phyloP scores from a whole-genome alignment of 2,329 filamentous ascomycete species.

The Apiospora kogelbergensis region DNA sequence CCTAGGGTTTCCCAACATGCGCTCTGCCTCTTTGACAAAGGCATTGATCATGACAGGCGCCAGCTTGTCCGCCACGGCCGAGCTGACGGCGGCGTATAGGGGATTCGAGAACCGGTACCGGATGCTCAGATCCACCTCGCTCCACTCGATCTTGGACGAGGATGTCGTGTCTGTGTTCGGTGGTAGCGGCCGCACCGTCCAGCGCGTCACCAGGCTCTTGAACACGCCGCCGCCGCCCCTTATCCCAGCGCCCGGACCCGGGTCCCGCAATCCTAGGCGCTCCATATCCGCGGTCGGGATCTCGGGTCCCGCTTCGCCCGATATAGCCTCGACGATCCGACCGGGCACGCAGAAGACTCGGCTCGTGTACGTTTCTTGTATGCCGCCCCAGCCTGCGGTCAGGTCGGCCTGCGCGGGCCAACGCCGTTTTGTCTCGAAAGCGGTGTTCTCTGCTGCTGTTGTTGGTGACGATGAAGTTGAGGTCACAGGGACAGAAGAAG shows the following conservation, averaged over 20 bases:
- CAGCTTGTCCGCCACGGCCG: constrained; percentile 79
- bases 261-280: constrained; percentile 24
- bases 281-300: constrained; percentile 36
- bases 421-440: constrained; percentile 32
- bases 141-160: constrained; percentile 44
- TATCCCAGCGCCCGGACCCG: constrained; percentile 4
- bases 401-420: constrained; percentile 78
- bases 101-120: constrained; percentile 86
- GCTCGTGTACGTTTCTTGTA: constrained; percentile 82
- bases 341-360: constrained; percentile 75
- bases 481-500: neutral
- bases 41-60: constrained; percentile 89
- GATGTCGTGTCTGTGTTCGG: constrained; percentile 29
- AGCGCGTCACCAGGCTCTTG: constrained; percentile 67
- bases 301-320: constrained; percentile 54
- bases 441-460: neutral
- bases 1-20: constrained; percentile 44
- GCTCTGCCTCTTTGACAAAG: constrained; percentile 78
- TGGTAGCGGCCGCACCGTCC: constrained; percentile 57
- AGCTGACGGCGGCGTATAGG: constrained; percentile 80
- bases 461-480: constrained; percentile 13
- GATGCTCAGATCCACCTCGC: constrained; percentile 74
- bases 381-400: constrained; percentile 79
- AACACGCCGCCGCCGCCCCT: constrained; percentile 51
- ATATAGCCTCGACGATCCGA: constrained; percentile 73